Percentiles rank a stretch among this genome's conserved stretches.
Conservation (phyloP, 2,329 filamentous ascomycete genomes). For the Fusarium haematococcum region DNA sequence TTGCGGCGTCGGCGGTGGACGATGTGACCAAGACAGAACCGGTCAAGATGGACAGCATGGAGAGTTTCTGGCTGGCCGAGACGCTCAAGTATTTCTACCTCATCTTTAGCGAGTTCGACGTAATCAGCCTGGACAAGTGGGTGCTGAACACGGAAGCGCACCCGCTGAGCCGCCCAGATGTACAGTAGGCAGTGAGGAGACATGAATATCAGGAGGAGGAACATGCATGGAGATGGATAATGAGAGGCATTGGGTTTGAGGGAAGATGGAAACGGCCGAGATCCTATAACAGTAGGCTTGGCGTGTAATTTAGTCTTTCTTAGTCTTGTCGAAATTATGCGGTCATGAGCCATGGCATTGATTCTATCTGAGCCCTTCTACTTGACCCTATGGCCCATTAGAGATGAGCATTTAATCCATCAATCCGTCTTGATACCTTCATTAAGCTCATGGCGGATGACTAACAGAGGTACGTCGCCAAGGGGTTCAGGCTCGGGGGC, state of each 20-base stretch:
- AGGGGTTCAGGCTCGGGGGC: conserved; percentile 15
- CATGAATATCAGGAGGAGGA: background rate
- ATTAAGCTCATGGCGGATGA: conserved; percentile 19
- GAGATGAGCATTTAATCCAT: background rate
- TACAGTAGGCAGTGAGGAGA: conserved; percentile 17
- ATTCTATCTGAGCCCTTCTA: conserved; percentile 9
- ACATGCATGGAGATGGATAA: background rate
- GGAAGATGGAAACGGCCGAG: conserved; percentile 3
- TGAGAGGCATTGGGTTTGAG: background rate
- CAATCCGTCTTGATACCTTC: background rate
- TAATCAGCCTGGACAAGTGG: conserved; percentile 71
- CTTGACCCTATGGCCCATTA: background rate
- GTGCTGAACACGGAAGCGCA: conserved; percentile 71
- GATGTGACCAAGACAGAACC: conserved; percentile 64
- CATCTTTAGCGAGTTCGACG: conserved; percentile 68
- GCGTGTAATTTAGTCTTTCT: conserved; percentile 9
- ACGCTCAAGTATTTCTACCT: conserved; percentile 77
- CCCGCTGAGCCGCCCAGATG: conserved; percentile 52
- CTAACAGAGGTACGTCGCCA: conserved; percentile 36
- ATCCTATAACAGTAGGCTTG: conserved; percentile 6
- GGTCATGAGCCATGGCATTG: background rate
- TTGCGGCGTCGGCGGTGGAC: conserved; percentile 73
- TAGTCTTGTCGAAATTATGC: background rate
- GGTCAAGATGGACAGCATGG: conserved; percentile 70
- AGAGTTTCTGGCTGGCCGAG: conserved; percentile 80